phyloP scores from a whole-genome alignment of 176 grass and related monocot species.

The Aegilops bicornis region DNA sequence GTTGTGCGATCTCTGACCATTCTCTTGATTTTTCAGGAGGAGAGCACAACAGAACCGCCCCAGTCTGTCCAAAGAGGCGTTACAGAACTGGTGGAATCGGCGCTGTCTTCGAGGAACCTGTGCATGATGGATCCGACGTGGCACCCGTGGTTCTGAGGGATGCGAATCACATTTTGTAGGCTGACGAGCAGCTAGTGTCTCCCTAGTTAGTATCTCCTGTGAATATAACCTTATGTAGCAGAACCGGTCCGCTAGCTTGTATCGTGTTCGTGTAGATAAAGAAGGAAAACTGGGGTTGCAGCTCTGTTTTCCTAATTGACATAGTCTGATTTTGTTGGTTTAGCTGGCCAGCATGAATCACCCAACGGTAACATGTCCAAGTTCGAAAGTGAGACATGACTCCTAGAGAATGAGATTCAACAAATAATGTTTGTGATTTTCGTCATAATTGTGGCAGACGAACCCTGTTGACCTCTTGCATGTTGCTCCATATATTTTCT shows the following conservation, averaged over 20 bases:
- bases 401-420: not conserved
- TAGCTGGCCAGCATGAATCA: not conserved
- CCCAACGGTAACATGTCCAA: not conserved
- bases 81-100: constrained; percentile 78
- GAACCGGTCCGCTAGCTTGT: not conserved
- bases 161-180: not conserved
- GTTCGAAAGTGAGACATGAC: not conserved
- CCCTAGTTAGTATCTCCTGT: constrained; percentile 20
- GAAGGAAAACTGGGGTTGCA: not conserved
- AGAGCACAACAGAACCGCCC: constrained; percentile 70
- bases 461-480: too few relatives aligned
- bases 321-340: not conserved
- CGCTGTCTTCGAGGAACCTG: constrained; percentile 76
- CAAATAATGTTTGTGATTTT: not conserved
- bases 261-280: constrained; percentile 24
- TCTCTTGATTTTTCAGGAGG: constrained; percentile 55
- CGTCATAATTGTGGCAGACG: not conserved
- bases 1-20: not conserved
- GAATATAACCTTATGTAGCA: constrained; percentile 28
- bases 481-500: too few relatives aligned
- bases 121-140: constrained; percentile 99
- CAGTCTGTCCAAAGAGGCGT: constrained; percentile 94
- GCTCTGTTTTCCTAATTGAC: not conserved
- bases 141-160: constrained; percentile 92
- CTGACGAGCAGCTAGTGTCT: not conserved